These are phyloP conservation scores for Eleusine coracana DNA, from an alignment of 176 grass and related monocot genomes.

Conservation along the genomic window DNA sequence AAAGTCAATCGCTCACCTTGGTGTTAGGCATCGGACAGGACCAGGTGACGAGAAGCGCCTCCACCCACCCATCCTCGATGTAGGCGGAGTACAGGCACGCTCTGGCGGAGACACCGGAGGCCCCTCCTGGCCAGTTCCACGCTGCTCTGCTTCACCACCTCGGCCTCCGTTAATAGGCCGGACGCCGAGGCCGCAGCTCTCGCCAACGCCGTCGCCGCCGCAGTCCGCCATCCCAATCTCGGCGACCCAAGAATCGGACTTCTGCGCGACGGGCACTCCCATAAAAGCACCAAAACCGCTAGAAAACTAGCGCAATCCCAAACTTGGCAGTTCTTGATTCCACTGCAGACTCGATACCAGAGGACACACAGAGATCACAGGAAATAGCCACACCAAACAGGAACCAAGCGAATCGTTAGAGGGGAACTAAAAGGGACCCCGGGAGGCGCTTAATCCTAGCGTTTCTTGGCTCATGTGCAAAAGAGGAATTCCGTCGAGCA, in stretches of 20 bases:
- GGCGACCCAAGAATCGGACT: conserved; percentile 53
- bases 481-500: conserved; percentile 53
- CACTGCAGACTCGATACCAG: conserved; percentile 37
- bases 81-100: conserved; percentile 38
- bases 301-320: conserved; percentile 21
- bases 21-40: conserved; percentile 46
- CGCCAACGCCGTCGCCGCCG: conserved; percentile 23
- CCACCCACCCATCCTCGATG: conserved; percentile 33
- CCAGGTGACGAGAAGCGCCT: conserved; percentile 45
- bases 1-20: conserved; percentile 48
- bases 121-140: conserved; percentile 5
- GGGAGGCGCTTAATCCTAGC: conserved; percentile 46
- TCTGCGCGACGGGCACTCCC: conserved; percentile 68
- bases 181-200: conserved; percentile 46
- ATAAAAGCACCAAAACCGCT: conserved; percentile 60
- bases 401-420: conserved; percentile 32
- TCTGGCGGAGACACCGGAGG: conserved; percentile 37
- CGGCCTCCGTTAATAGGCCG: conserved; percentile 60
- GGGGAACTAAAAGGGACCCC: conserved; percentile 62
- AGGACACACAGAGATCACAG: conserved; percentile 35
- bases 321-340: conserved; percentile 45
- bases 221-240: conserved; percentile 38
- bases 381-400: not conserved
- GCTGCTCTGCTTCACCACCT: conserved; percentile 41
- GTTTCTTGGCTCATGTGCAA: conserved; percentile 44